Base-by-base conservation (phyloP, 306 rosid genomes). In the Purshia tridentata region DNA sequence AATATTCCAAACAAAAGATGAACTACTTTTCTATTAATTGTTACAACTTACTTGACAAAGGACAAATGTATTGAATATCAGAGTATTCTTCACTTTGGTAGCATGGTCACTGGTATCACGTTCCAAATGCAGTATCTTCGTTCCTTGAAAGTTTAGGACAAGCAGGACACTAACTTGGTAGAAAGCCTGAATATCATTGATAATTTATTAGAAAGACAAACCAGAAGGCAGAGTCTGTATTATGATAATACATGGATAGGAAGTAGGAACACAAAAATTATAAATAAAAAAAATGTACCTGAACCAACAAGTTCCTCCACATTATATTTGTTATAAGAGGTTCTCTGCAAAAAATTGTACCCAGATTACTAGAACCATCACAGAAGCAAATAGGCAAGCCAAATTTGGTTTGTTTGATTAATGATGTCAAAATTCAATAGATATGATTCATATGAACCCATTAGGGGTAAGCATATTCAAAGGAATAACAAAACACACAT, bases 271-370 rank as follows among this genome's bases (percentile, higher is more conserved):
- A 15, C n/a, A n/a, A n/a, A n/a, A n/a, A n/a, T n/a, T n/a, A 1
- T n/a, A 4, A 10, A 6, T 9, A 15, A 40, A 45, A 65, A 20
- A 8, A 4, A 22, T 16, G 66, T 83, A 91, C 98, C 97, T 94
- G 98, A 67, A 94, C 64, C 75, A 91, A 75, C 81, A 94, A 80
- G 75, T 94, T 94, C 82, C 98, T 89, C 98, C 98, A 91, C 97
- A 94, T 89, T 56, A 94, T 82, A 74, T 94, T 94, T 61, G 98
- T 85, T 59, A 94, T 79, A 8, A 94, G 96, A 56, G 98, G 95
- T 74, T 94, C 98, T 46, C 98, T 93, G 91, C 23, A 68, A 72
- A 84, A 66, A 29, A 58, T 6, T 18, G 41, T 22, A 23, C 45
- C 35, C 65, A 73, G 23, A 56, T 37, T 67, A 16, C 42, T 58